phyloP scores from a whole-genome alignment of 1,284 basidiomycete genomes.

The Polyporus tsugae region DNA sequence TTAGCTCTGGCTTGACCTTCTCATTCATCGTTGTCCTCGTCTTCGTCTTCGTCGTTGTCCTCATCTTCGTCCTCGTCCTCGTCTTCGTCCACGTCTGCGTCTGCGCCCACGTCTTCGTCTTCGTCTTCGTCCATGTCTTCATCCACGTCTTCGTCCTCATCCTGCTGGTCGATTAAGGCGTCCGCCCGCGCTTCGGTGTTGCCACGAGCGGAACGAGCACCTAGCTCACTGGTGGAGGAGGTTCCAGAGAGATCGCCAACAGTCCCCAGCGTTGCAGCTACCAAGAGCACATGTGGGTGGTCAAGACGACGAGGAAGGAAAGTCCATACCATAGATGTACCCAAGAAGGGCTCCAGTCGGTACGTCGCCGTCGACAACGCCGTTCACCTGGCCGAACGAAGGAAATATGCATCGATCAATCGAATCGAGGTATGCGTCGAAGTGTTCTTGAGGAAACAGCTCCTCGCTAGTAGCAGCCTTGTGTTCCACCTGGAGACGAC shows the following conservation, averaged over 20 bases:
- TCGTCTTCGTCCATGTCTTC: too few species aligned
- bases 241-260: neutral
- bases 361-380: too few species aligned
- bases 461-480: neutral
- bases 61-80: constrained; percentile 33
- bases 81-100: too few species aligned
- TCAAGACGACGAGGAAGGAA: neutral
- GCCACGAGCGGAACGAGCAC: too few species aligned
- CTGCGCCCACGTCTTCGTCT: too few species aligned
- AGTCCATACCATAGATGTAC: neutral
- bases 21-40: neutral
- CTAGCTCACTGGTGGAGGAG: neutral
- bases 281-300: neutral
- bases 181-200: too few species aligned
- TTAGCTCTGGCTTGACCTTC: neutral
- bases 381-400: neutral
- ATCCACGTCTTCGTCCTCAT: too few species aligned
- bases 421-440: neutral
- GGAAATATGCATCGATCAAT: neutral
- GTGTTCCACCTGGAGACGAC: neutral
- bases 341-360: too few species aligned
- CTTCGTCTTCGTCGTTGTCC: neutral
- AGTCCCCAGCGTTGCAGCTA: neutral
- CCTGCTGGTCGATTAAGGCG: too few species aligned
- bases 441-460: neutral